Evolutionary conservation across 139 green algal genomes (phyloP).

Genomic region (Auxenochlorella protothecoides): DNA sequence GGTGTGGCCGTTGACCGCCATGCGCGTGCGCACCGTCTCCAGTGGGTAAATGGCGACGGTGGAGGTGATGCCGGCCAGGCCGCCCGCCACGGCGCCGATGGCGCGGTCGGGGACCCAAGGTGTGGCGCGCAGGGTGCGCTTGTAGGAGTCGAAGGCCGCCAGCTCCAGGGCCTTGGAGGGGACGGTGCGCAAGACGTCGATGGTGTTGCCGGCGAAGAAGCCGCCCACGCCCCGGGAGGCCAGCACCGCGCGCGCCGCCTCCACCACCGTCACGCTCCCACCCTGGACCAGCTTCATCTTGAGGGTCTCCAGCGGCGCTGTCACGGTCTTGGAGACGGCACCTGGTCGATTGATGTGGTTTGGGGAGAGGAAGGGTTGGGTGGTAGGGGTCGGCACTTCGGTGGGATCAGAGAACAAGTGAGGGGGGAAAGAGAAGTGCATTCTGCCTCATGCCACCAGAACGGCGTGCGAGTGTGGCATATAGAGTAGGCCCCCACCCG

Average conservation of each 20-base stretch:
- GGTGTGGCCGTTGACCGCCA: constrained; percentile 23
- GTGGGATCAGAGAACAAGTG: too few species aligned
- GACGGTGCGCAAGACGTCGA: constrained; percentile 30
- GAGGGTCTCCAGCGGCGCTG: constrained; percentile 28
- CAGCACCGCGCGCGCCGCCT: neutral
- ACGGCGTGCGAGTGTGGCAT: neutral
- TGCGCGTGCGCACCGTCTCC: constrained; percentile 25
- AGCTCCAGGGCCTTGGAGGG: constrained; percentile 31
- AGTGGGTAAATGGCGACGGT: constrained; percentile 20
- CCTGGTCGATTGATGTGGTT: neutral
- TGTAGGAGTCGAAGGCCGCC: constrained; percentile 28
- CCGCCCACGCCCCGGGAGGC: neutral
- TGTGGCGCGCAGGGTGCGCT: constrained; percentile 7
- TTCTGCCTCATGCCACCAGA: neutral
- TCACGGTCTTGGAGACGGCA: constrained; percentile 25
- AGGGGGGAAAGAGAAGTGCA: neutral
- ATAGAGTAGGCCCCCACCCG: too few species aligned
- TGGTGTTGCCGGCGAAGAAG: constrained; percentile 7
- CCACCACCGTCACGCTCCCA: neutral
- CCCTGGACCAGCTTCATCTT: constrained; percentile 25
- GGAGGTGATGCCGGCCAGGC: constrained; percentile 1
- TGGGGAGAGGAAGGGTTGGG: too few species aligned
- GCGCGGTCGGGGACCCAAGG: neutral
- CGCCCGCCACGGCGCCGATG: constrained; percentile 3
- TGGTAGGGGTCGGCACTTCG: too few species aligned